phyloP scores from a whole-genome alignment of 148 eudicot genomes.

The Suaeda aralocaspica region DNA sequence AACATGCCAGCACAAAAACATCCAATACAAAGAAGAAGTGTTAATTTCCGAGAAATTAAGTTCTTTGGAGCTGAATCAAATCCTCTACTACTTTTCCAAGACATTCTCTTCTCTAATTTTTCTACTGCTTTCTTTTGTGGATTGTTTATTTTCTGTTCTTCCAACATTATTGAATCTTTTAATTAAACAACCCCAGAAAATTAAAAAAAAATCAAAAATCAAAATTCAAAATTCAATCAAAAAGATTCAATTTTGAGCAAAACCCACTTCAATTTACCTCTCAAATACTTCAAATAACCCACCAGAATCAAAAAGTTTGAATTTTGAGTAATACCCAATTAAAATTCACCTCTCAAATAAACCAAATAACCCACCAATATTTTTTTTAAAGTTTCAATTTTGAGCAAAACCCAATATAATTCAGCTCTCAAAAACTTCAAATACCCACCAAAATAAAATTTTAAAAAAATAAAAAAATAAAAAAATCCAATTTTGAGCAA shows the following conservation, averaged over 20 bases:
- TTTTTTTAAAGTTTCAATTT: too few species aligned
- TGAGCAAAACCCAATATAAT: too few species aligned
- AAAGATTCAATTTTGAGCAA: constrained; percentile 19
- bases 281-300: not conserved
- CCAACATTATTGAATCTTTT: not conserved
- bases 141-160: not conserved
- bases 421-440: too few species aligned
- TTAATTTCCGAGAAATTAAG: constrained; percentile 46
- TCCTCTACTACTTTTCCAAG: constrained; percentile 61
- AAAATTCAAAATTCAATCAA: too few species aligned
- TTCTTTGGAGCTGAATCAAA: constrained; percentile 44
- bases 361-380: too few species aligned
- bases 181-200: not conserved
- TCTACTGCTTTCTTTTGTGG: not conserved
- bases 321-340: too few species aligned
- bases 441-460: too few species aligned
- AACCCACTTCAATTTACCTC: constrained; percentile 20
- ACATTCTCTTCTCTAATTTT: constrained; percentile 25
- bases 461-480: too few species aligned
- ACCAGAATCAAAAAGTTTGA: too few species aligned
- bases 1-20: constrained; percentile 85
- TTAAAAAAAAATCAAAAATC: too few species aligned
- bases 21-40: constrained; percentile 67
- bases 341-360: too few species aligned
- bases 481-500: too few species aligned